Base-by-base conservation (phyloP, 2,329 filamentous ascomycete genomes). In the Aspergillus tubingensis region DNA sequence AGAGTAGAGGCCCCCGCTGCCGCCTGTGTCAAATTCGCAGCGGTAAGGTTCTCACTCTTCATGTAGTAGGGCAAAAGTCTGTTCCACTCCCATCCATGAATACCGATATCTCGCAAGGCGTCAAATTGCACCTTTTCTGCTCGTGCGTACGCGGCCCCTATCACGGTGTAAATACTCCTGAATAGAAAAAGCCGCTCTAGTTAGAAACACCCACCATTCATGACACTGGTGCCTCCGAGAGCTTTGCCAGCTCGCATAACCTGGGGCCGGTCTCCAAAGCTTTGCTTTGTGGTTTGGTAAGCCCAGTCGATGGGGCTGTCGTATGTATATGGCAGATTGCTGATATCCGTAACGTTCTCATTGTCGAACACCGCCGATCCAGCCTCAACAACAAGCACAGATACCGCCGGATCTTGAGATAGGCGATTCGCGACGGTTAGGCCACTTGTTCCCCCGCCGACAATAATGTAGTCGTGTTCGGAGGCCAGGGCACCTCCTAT, bases 171-270 rank as follows among this genome's bases (percentile, higher is more conserved):
- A 38, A 13, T 51, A n/a, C 5, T 11, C 10, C 15, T 5, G 11
- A 38, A 38, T 38, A 13, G 11, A 13, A 11, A 38, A 38, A 38
- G 10, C 11, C 36, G 15, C 15, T 15, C 21, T 21, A 21, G 21
- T 21, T 21, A 21, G 21, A 21, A 21, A 38, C 8, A 38, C 36
- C 11, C 8, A 38, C 36, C 36, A 61, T 81, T 81, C 55, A 82
- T 80, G 3, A 74, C 70, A 48, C 76, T 80, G 1, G 77, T 78
- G 1, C 79, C 80, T 30, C 77, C 78, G 4, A 81, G 64, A 1
- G 76, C 78, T 58, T 79, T 81, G 2, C 78, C 79, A 32, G 77
- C 77, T 23, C 71, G 71, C 47, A 79, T 67, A 4, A 61, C 68
- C 3, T 41, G 58, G n/a, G 7, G 68, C 72, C 2, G 70, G 11